Evolutionary conservation across 352 stramenopile species (phyloP).

Genomic region (Globisporangium spiculum): DNA sequence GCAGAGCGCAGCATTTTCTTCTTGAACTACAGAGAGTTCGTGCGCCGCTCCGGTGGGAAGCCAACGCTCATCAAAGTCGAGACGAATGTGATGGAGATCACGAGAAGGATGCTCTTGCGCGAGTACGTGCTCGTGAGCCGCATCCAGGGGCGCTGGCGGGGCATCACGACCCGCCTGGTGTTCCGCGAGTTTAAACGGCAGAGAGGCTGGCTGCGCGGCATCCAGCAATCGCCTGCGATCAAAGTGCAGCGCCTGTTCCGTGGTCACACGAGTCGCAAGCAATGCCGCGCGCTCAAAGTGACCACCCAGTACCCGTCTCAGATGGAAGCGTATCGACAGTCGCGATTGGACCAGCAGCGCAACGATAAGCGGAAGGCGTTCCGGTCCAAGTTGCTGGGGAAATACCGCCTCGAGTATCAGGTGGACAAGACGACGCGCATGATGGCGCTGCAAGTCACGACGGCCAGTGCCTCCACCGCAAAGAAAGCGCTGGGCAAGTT

Average conservation of each 20-base stretch:
- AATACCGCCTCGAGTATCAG: constrained; percentile 58
- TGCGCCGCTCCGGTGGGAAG: constrained; percentile 51
- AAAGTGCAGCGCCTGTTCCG: constrained; percentile 71
- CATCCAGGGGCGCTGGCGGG: constrained; percentile 65
- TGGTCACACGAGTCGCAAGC: constrained; percentile 35
- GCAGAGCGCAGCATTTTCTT: constrained; percentile 59
- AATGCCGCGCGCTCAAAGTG: constrained; percentile 34
- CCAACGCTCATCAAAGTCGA: constrained; percentile 71
- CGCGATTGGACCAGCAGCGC: constrained; percentile 24
- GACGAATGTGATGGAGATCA: constrained; percentile 71
- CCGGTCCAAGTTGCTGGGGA: constrained; percentile 45
- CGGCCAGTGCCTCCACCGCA: background rate
- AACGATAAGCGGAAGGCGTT: constrained; percentile 31
- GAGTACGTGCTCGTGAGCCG: constrained; percentile 67
- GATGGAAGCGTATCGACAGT: constrained; percentile 33
- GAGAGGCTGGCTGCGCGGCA: constrained; percentile 51
- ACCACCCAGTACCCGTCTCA: constrained; percentile 43
- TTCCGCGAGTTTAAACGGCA: constrained; percentile 69
- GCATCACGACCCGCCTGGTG: constrained; percentile 55
- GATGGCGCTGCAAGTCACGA: constrained; percentile 27
- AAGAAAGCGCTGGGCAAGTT: background rate
- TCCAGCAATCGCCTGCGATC: constrained; percentile 63
- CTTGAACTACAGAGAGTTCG: constrained; percentile 80
- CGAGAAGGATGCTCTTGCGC: constrained; percentile 51
- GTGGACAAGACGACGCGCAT: constrained; percentile 48